These are phyloP conservation scores for Mimosa bimucronata DNA, from an alignment of 306 rosid species.

Conservation along the genomic window DNA sequence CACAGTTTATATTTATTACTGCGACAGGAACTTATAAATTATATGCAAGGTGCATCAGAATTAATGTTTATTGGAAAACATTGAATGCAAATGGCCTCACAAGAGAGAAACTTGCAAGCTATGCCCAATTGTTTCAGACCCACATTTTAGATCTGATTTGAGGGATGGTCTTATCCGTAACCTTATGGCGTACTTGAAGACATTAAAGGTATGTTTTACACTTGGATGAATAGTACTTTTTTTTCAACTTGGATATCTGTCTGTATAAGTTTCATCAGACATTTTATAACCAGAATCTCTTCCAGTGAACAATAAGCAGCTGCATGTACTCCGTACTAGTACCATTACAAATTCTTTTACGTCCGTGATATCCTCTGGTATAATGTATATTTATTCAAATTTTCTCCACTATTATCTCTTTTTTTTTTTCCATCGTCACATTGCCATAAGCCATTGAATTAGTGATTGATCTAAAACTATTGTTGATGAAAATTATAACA, in stretches of 20 bases:
- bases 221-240: background rate
- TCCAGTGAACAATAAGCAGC: background rate
- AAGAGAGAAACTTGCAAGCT: slow-evolving; percentile 46
- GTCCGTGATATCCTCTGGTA: slow-evolving; percentile 1
- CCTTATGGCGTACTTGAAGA: slow-evolving; percentile 44
- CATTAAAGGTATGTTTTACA: slow-evolving; percentile 32
- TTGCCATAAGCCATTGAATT: slow-evolving; percentile 4
- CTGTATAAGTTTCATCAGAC: background rate
- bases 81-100: slow-evolving; percentile 45
- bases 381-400: background rate
- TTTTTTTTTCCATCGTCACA: background rate
- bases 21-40: slow-evolving; percentile 44
- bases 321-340: background rate
- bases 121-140: slow-evolving; percentile 47
- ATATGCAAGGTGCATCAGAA: slow-evolving; percentile 29
- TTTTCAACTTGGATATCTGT: slow-evolving; percentile 10
- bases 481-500: background rate
- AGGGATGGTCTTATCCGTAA: slow-evolving; percentile 43
- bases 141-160: slow-evolving; percentile 35
- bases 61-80: slow-evolving; percentile 45
- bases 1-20: background rate
- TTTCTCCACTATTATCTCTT: background rate
- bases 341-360: background rate
- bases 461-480: background rate
- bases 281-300: background rate